A percentile compares a stretch with the other conserved stretches of the same genome.
Conservation (phyloP, 495 filamentous ascomycete genomes). For the Evansstolkia leycettana region DNA sequence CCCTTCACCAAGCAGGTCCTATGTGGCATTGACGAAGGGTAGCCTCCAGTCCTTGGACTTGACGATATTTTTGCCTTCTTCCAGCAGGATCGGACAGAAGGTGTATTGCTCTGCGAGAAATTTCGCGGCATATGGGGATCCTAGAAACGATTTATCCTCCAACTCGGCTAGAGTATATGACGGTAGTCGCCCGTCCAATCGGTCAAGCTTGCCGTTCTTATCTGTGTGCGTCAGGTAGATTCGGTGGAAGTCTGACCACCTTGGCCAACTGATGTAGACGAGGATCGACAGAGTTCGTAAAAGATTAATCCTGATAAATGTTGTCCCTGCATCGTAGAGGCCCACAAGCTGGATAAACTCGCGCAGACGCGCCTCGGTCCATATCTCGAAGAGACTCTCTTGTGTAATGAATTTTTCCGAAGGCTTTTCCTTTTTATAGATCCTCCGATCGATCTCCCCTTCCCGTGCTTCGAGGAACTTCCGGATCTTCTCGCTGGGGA, state of each 20-base stretch:
- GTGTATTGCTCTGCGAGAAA: constrained; percentile 3
- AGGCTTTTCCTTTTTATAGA: no score
- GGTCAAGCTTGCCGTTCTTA: not conserved
- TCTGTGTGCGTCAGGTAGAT: constrained; percentile 3
- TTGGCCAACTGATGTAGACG: constrained; percentile 3
- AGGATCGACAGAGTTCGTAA: constrained; percentile 8
- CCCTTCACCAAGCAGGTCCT: not conserved
- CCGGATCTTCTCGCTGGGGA: no score
- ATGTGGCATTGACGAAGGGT: constrained; percentile 4
- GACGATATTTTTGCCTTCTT: constrained; percentile 2
- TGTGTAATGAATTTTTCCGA: no score
- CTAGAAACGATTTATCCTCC: constrained; percentile 1
- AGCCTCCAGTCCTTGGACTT: constrained; percentile 5
- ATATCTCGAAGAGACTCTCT: constrained; percentile 1
- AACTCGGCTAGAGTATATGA: not conserved
- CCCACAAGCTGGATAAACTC: constrained; percentile 1
- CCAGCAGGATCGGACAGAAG: constrained; percentile 7
- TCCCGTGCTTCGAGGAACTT: no score
- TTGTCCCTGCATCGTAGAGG: not conserved
- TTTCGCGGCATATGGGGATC: not conserved
- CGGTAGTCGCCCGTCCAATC: constrained; percentile 2
- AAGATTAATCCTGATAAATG: not conserved
- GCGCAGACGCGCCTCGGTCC: constrained; percentile 1
- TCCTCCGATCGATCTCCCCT: no score
- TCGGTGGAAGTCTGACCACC: constrained; percentile 2